Conservation (phyloP, 495 filamentous ascomycete species). For the Neurospora pannonica region DNA sequence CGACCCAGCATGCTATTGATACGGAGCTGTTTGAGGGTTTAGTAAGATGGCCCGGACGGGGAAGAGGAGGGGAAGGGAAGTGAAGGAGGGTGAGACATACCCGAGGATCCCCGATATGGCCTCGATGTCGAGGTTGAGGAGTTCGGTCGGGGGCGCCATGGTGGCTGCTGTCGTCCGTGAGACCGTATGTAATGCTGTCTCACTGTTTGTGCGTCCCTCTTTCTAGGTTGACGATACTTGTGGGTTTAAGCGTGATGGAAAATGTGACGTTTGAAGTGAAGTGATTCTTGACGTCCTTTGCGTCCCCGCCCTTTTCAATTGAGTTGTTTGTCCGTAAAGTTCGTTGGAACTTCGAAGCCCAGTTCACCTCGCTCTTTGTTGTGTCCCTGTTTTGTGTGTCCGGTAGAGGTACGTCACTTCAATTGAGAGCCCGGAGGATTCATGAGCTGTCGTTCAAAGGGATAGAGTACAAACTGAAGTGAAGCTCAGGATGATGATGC, state of each 20-base stretch:
- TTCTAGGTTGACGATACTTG: background rate
- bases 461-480: background rate
- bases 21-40: constrained; percentile 53
- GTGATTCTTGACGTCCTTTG: background rate
- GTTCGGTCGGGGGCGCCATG: constrained; percentile 63
- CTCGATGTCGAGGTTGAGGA: constrained; percentile 66
- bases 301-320: background rate
- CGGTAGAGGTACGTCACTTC: background rate
- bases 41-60: too few relatives aligned
- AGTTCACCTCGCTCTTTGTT: background rate
- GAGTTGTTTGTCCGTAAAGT: background rate
- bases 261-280: background rate
- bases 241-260: background rate
- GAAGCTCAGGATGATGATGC: background rate
- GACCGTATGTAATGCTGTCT: background rate
- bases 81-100: constrained; percentile 33
- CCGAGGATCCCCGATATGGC: constrained; percentile 85
- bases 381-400: background rate
- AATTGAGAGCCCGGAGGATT: background rate
- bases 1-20: constrained; percentile 94
- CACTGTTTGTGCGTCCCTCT: background rate
- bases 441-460: background rate
- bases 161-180: background rate
- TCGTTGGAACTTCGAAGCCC: background rate
- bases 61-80: background rate